Conservation (phyloP, 2,329 filamentous ascomycete genomes). For the Blumeria graminis region DNA sequence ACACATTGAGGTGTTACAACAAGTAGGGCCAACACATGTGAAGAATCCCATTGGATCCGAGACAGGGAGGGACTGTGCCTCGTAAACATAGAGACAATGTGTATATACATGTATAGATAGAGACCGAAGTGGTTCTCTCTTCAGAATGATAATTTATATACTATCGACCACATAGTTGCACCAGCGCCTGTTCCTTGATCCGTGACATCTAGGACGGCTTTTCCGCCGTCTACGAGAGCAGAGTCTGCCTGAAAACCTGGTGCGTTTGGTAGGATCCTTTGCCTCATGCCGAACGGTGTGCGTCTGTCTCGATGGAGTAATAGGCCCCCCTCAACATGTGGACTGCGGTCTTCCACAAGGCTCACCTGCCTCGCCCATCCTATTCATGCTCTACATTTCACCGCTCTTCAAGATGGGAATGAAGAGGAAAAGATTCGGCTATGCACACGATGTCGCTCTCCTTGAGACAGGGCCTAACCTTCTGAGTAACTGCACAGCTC, state of each 20-base stretch:
- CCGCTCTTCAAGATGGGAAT: not conserved
- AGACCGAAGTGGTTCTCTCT: too few relatives aligned
- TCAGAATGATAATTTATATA: too few relatives aligned
- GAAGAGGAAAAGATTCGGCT: not conserved
- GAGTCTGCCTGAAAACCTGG: not conserved
- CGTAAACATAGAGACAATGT: too few relatives aligned
- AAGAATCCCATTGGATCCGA: too few relatives aligned
- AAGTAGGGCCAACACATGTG: too few relatives aligned
- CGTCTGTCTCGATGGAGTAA: not conserved
- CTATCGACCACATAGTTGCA: too few relatives aligned
- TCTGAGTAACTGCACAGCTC: not conserved
- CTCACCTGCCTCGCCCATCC: not conserved
- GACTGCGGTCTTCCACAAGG: not conserved
- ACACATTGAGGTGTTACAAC: too few relatives aligned
- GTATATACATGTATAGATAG: too few relatives aligned
- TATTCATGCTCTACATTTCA: not conserved
- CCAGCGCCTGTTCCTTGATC: too few relatives aligned
- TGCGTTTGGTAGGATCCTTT: not conserved
- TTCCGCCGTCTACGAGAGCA: not conserved
- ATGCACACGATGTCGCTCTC: not conserved
- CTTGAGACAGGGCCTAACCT: not conserved
- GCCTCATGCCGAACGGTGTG: not conserved
- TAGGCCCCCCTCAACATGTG: not conserved
- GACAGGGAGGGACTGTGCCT: too few relatives aligned
- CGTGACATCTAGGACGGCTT: not conserved